These are phyloP conservation scores for Chlorella vulgaris DNA, from an alignment of 139 green algal species.

Conservation along the genomic window DNA sequence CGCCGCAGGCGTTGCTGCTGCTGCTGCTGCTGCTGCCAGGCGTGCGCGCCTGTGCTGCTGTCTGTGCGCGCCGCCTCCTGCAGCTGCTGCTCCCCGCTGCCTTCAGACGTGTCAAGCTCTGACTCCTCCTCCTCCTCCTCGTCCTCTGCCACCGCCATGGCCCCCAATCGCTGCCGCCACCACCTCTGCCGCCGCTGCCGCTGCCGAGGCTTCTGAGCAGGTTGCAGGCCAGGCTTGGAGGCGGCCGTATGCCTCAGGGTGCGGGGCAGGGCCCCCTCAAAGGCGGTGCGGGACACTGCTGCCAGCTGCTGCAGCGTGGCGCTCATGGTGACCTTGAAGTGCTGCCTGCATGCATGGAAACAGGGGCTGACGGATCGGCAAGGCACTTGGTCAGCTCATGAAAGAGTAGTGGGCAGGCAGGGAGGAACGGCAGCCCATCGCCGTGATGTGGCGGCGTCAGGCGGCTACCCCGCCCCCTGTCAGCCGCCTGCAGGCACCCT, in stretches of 20 bases:
- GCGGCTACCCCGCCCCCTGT: not conserved
- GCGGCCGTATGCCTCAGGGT: too few species aligned
- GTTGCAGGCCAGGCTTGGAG: not conserved
- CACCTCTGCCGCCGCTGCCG: not conserved
- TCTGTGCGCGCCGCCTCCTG: too few species aligned
- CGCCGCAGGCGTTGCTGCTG: not conserved
- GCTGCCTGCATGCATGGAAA: slow-evolving; percentile 17
- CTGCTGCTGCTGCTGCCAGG: not conserved
- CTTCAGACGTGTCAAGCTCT: not conserved
- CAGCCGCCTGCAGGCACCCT: not conserved
- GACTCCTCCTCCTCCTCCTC: not conserved
- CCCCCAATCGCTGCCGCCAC: not conserved
- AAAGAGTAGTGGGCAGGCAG: not conserved
- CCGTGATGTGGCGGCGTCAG: not conserved
- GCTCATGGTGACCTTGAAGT: slow-evolving; percentile 1
- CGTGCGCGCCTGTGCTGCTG: not conserved
- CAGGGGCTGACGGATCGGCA: not conserved
- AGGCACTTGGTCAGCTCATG: not conserved
- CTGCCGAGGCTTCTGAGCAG: not conserved
- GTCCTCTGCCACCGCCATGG: not conserved
- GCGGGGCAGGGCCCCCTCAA: not conserved
- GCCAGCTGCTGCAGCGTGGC: slow-evolving; percentile 8
- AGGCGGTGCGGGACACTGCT: not conserved
- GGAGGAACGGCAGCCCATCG: not conserved
- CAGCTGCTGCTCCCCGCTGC: too few species aligned